Evolutionary conservation across 805 yeast genomes (phyloP), one percentile per base, ranked within the genome.

Genomic region (Ogataea trehaloabstinens): DNA sequence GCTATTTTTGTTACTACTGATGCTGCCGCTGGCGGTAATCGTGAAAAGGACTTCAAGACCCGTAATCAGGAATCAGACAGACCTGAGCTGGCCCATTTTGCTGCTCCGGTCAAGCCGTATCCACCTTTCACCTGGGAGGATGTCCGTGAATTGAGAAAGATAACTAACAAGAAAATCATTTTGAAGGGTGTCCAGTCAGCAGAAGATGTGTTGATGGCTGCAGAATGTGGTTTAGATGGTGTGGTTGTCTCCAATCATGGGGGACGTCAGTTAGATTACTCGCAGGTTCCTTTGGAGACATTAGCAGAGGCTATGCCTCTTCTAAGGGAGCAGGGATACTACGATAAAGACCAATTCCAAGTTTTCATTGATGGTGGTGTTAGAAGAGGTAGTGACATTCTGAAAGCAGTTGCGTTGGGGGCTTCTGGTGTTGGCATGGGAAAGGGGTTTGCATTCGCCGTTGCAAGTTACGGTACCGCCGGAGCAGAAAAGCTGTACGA

Each of bases 1-100:
- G 93, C 85, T 1, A 63, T 86, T 21, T 85, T 84, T 55, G 78
- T 86, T 46, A 86, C 95, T 1, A 90, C 84, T 5, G 95, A 86
- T 65, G 88, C 95, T 0, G 93, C 95, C 4, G 81, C 83, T 44
- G 67, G 85, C 28, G 95, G 95, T 5, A 74, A 89, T 42, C 74
- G 95, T 45, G 95, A 87, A 60, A 85, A 84, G 56, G 95, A 86
- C 55, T 77, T 80, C 79, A 74, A 86, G 44, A 63, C 78, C 40
- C 83, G 83, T 58, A 75, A 76, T 71, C 70, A 64, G 3, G 34
- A 24, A 12, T 22, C 28, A n/a, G 31, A 37, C 13, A 24, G 34
- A 10, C 79, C 82, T 30, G 42, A 44, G n/a, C 31, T 44, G 11
- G 24, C 28, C 19, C 12, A 22, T 24, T 24, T 40, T 32, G 37